phyloP scores from a whole-genome alignment of 441 rosid species.

The Geranium incanum region DNA sequence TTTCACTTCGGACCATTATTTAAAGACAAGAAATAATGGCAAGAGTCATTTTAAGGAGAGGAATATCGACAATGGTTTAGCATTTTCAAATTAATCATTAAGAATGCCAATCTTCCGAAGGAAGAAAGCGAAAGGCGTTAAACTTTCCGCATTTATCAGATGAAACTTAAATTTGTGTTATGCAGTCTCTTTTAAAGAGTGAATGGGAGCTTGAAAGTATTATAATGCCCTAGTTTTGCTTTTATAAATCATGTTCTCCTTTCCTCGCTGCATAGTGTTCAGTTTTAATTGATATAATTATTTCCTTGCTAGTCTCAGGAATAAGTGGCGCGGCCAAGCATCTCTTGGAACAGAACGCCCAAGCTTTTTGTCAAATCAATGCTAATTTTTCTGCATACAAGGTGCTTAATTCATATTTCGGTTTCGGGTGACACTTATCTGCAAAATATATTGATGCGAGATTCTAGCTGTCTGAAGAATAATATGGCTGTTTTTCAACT shows the following conservation, averaged over 20 bases:
- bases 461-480: neutral
- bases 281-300: conserved; percentile 15
- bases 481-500: neutral
- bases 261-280: conserved; percentile 6
- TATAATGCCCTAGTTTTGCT: neutral
- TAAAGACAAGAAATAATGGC: neutral
- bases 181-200: neutral
- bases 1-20: neutral
- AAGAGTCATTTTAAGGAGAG: neutral
- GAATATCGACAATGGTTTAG: neutral
- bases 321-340: conserved; percentile 44
- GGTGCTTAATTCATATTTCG: conserved; percentile 31
- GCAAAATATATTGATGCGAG: neutral
- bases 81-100: neutral
- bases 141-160: neutral
- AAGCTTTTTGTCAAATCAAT: conserved; percentile 60
- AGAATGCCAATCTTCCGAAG: neutral
- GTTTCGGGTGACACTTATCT: neutral
- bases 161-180: neutral
- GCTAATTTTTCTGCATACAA: conserved; percentile 61
- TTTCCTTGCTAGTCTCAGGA: conserved; percentile 42
- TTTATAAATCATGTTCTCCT: neutral
- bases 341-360: conserved; percentile 68
- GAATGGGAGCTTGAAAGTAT: neutral
- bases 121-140: neutral